Conservation (phyloP, 2,329 filamentous ascomycete genomes). For the Xylariales sp. region DNA sequence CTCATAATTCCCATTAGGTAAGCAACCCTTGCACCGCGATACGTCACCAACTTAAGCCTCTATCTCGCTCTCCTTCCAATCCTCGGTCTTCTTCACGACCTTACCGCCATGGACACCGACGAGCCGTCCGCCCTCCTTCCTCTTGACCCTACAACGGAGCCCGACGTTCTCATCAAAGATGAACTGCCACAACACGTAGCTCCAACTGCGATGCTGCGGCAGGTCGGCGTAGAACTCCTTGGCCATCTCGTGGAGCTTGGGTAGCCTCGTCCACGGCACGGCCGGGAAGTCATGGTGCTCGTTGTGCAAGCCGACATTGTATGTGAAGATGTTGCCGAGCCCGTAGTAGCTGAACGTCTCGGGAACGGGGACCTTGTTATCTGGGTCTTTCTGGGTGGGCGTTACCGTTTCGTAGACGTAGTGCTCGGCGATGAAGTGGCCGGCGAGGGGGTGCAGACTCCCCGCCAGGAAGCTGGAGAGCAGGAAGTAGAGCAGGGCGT, state of each 20-base stretch:
- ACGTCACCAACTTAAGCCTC: conserved; percentile 60
- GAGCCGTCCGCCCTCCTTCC: conserved; percentile 67
- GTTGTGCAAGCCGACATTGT: conserved; percentile 97
- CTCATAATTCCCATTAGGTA: too few species aligned
- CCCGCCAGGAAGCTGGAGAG: conserved; percentile 91
- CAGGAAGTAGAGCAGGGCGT: conserved; percentile 76
- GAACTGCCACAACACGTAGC: conserved; percentile 91
- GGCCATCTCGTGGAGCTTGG: conserved; percentile 71
- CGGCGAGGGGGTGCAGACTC: conserved; percentile 87
- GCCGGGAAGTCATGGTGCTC: conserved; percentile 99
- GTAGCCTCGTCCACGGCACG: conserved; percentile 87
- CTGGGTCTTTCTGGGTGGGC: conserved; percentile 49
- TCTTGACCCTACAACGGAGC: conserved; percentile 88
- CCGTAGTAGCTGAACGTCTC: conserved; percentile 99
- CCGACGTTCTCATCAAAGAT: conserved; percentile 86
- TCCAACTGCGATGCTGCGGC: conserved; percentile 85
- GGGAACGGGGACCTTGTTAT: conserved; percentile 64
- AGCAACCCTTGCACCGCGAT: too few species aligned
- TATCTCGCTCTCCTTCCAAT: conserved; percentile 67
- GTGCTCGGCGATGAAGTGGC: conserved; percentile 98
- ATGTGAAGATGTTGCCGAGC: conserved; percentile 83
- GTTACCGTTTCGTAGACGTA: conserved; percentile 70
- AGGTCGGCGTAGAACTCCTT: conserved; percentile 88
- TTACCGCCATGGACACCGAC: conserved; percentile 46
- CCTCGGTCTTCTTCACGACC: conserved; percentile 37